A percentile compares a stretch with the other conserved stretches of the same genome.
phyloP scores from a whole-genome alignment of 805 yeast species.

The Candida succiphila region DNA sequence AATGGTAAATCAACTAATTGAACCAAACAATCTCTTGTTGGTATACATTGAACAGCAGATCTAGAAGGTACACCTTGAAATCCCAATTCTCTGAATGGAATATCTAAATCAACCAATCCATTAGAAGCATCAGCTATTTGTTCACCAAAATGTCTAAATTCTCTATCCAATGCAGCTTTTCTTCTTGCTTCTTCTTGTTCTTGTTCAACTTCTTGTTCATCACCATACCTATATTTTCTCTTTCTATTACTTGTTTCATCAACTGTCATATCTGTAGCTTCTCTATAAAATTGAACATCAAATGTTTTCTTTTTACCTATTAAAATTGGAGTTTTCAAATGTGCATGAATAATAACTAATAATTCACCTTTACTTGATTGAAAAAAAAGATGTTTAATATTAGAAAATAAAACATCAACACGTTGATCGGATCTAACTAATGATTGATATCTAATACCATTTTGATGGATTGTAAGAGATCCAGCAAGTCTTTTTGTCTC shows the following conservation, averaged over 20 bases:
- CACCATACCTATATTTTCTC: slow-evolving; percentile 83
- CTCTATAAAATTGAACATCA: slow-evolving; percentile 94
- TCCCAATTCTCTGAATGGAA: slow-evolving; percentile 92
- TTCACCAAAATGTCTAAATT: slow-evolving; percentile 83
- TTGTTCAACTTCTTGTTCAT: slow-evolving; percentile 96
- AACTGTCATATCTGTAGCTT: slow-evolving; percentile 90
- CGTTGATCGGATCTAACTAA: slow-evolving; percentile 76
- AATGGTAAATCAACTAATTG: slow-evolving; percentile 95
- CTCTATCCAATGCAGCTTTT: slow-evolving; percentile 83
- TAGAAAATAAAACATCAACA: slow-evolving; percentile 80
- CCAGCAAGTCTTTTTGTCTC: slow-evolving; percentile 97
- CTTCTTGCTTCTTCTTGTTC: slow-evolving; percentile 97
- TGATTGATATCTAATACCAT: slow-evolving; percentile 90
- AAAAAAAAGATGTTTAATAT: slow-evolving; percentile 87
- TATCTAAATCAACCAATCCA: slow-evolving; percentile 79
- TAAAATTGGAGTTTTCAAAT: slow-evolving; percentile 85
- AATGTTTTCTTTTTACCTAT: slow-evolving; percentile 92
- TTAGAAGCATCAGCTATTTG: slow-evolving; percentile 80
- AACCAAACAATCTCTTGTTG: slow-evolving; percentile 92
- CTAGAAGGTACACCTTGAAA: slow-evolving; percentile 97
- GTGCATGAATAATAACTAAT: slow-evolving; percentile 86
- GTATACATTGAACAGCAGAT: slow-evolving; percentile 90
- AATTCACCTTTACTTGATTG: slow-evolving; percentile 95
- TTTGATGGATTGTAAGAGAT: slow-evolving; percentile 81
- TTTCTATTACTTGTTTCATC: slow-evolving; percentile 96